Percentiles rank a stretch among this genome's conserved stretches.
phyloP scores from a whole-genome alignment of 2,329 filamentous ascomycete genomes.

The Epichloe typhina region DNA sequence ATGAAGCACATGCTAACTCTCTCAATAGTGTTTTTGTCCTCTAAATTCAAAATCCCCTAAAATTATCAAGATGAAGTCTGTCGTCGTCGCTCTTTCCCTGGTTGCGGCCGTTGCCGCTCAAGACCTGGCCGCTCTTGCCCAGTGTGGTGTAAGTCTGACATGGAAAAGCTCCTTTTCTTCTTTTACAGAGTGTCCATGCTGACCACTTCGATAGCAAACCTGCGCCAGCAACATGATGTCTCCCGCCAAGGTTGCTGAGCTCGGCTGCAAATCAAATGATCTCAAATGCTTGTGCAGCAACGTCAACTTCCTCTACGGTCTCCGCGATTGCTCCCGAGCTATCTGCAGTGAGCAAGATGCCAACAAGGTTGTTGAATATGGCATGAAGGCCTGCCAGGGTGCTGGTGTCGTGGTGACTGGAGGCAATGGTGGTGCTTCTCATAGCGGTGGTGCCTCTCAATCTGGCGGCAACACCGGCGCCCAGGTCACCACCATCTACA shows the following conservation, averaged over 20 bases:
- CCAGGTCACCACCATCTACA: conserved; percentile 22
- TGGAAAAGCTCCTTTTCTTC: background rate
- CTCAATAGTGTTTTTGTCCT: background rate
- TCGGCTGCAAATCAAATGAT: conserved; percentile 32
- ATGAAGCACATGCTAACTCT: background rate
- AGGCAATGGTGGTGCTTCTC: conserved; percentile 2
- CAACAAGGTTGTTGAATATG: conserved; percentile 25
- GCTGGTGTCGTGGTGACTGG: conserved; percentile 22
- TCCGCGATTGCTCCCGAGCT: conserved; percentile 37
- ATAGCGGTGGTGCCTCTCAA: background rate
- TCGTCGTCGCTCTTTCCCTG: conserved; percentile 28
- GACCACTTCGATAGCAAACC: conserved; percentile 23
- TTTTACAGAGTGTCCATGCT: background rate
- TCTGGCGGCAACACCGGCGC: background rate
- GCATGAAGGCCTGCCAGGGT: conserved; percentile 23
- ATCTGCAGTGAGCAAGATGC: conserved; percentile 26
- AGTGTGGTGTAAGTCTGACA: conserved; percentile 36
- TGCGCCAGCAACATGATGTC: conserved; percentile 39
- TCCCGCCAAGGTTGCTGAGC: conserved; percentile 24
- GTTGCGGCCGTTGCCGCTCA: conserved; percentile 29
- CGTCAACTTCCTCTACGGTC: conserved; percentile 32
- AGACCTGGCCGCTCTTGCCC: conserved; percentile 27
- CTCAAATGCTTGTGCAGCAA: conserved; percentile 34
- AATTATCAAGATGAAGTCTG: conserved; percentile 36
- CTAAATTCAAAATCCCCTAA: background rate